Base-by-base conservation (phyloP, 192 early-diverging fungal genomes). In the Powellomyces hirtus region DNA sequence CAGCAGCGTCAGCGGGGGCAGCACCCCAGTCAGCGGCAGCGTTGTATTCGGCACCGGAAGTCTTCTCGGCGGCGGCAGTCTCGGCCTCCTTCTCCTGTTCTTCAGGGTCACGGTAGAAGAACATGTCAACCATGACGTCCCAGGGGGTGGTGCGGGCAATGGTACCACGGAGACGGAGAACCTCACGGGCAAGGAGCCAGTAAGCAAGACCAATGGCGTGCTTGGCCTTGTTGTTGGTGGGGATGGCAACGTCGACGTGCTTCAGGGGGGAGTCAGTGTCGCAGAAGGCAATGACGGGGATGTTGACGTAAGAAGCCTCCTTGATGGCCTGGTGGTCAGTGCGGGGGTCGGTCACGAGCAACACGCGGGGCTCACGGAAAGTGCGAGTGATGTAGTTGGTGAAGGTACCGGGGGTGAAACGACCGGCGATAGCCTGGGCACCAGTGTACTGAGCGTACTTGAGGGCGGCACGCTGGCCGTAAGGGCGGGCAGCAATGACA, bases 391-490 rank as follows among this genome's bases (percentile, higher is more conserved):
- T 99, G 90, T 99, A 99, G 88, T 99, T 99, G 79, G 97, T 99
- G 87, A 99, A 98, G 86, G 95, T 98, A 90, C 97, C 97, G 69
- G 97, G 97, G 74, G 97, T 99, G 92, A 99, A 99, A 81, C 96
- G 92, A 81, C 98, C 98, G 58, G 95, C 96, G 69, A 99, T 94
- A 76, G 96, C 95, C 85, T 97, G 93, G 69, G 95, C 93, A 72
- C 95, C 95, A 75, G 95, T 99, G 91, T 98, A 91, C 71, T 90
- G 89, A 63, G 94, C 98, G 83, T 90, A 99, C 91, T 99, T 99
- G 64, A 97, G 88, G 69, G 92, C 94, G 62, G 95, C 98, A 84
- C 98, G 93, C 88, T 98, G 98, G 73, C 96, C 98, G 78, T 90
- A 96, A 66, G 92, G 85, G 79, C 94, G 93, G 77, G 95, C 89